A percentile compares a stretch with the other conserved stretches of the same genome.
phyloP scores from a whole-genome alignment of 2,329 filamentous ascomycete species.

The Cladorrhinum sp. region DNA sequence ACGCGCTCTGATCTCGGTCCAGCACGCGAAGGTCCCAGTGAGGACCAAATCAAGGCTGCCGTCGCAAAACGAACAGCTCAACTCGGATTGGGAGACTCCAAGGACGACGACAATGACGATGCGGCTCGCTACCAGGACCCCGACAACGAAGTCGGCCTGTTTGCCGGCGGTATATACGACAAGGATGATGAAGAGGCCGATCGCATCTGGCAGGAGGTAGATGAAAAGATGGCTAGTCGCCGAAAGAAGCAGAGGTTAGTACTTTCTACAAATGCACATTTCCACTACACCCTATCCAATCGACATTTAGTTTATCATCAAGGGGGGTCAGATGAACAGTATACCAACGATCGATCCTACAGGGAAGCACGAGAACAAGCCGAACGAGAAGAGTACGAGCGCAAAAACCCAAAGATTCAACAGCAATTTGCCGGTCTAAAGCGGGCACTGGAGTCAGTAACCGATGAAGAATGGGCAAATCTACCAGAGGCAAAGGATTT shows the following conservation, averaged over 20 bases:
- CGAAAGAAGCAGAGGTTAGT: slow-evolving; percentile 84
- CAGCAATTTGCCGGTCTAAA: slow-evolving; percentile 97
- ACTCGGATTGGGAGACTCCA: slow-evolving; percentile 57
- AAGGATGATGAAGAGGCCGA: slow-evolving; percentile 98
- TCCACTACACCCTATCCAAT: slow-evolving; percentile 28
- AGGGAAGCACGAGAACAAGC: slow-evolving; percentile 92
- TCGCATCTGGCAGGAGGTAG: slow-evolving; percentile 89
- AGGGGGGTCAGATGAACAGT: slow-evolving; percentile 64
- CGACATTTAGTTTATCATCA: slow-evolving; percentile 63
- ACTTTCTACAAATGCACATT: no score
- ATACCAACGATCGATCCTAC: slow-evolving; percentile 63
- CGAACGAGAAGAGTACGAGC: slow-evolving; percentile 92
- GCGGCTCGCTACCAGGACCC: slow-evolving; percentile 89
- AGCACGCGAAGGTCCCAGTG: slow-evolving; percentile 88
- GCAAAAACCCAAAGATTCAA: slow-evolving; percentile 96
- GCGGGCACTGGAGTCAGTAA: slow-evolving; percentile 79
- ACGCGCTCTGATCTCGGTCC: slow-evolving; percentile 95
- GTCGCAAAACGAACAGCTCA: slow-evolving; percentile 89
- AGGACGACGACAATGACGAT: slow-evolving; percentile 68
- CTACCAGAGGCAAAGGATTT: slow-evolving; percentile 94
- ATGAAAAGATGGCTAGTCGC: slow-evolving; percentile 93
- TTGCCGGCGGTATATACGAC: slow-evolving; percentile 93
- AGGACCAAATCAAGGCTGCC: slow-evolving; percentile 97
- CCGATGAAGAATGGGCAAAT: slow-evolving; percentile 94
- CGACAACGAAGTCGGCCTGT: slow-evolving; percentile 93